Percentiles rank a stretch among this genome's conserved stretches.
These are phyloP conservation scores for Boeremia exigua DNA, from an alignment of 2,329 filamentous ascomycete species.

Conservation along the genomic window DNA sequence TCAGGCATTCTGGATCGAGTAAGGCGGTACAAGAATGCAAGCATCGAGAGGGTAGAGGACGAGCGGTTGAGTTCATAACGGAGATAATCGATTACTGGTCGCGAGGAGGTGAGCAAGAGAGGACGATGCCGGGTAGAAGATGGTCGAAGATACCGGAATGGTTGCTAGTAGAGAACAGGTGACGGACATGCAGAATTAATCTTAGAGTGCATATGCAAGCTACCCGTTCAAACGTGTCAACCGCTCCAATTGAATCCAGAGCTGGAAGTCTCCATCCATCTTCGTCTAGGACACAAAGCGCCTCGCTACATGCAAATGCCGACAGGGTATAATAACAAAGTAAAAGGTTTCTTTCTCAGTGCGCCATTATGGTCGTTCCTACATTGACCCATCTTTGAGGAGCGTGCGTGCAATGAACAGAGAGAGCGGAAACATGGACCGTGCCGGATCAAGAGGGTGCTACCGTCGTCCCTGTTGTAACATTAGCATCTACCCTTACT, in stretches of 20 bases:
- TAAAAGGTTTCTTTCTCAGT: conserved; percentile 7
- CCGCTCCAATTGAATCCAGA: background rate
- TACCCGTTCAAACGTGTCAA: conserved; percentile 2
- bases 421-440: conserved; percentile 15
- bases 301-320: conserved; percentile 18
- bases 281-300: conserved; percentile 7
- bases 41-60: background rate
- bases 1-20: background rate
- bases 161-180: background rate
- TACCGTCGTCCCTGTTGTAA: conserved; percentile 23
- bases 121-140: background rate
- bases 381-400: background rate
- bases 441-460: conserved; percentile 24
- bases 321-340: conserved; percentile 21
- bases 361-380: background rate
- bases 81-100: background rate
- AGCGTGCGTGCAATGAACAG: conserved; percentile 6
- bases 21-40: background rate
- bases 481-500: background rate
- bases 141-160: background rate
- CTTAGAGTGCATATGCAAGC: conserved; percentile 10
- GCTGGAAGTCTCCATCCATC: background rate
- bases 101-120: background rate
- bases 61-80: background rate
- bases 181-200: background rate